Evolutionary conservation across 1,284 basidiomycete species (phyloP).

Genomic region (Paramarasmius palmivorus): DNA sequence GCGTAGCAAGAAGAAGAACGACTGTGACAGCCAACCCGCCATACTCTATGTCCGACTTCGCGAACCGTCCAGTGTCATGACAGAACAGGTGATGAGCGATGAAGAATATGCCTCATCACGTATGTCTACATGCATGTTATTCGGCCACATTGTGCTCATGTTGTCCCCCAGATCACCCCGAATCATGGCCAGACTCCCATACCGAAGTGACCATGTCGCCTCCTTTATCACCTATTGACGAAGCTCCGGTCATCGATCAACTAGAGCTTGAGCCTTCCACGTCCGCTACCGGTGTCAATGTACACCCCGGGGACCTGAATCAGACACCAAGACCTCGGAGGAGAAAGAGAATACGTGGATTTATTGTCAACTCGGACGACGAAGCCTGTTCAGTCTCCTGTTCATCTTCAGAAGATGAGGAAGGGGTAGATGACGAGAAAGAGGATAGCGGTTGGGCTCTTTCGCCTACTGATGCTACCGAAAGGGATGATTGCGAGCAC

Average conservation of each 20-base stretch:
- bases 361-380: conserved; percentile 27
- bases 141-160: not conserved
- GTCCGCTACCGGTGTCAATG: not conserved
- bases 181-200: not conserved
- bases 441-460: not conserved
- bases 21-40: not conserved
- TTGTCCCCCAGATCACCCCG: not conserved
- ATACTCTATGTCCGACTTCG: conserved; percentile 1
- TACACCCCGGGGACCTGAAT: not conserved
- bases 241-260: too few relatives aligned
- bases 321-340: not conserved
- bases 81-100: not conserved
- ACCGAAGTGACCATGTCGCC: not conserved
- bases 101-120: not conserved
- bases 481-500: not conserved
- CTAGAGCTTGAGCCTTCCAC: not conserved
- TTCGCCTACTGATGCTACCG: not conserved
- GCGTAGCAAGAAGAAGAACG: conserved; percentile 4
- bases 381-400: not conserved
- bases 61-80: not conserved
- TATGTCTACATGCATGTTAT: not conserved
- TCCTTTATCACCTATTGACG: not conserved
- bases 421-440: not conserved
- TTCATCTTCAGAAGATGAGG: not conserved
- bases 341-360: conserved; percentile 22